A percentile compares a stretch with the other conserved stretches of the same genome.
These are phyloP conservation scores for Diaporthe humulicola DNA, from an alignment of 2,329 filamentous ascomycete species.

Conservation along the genomic window DNA sequence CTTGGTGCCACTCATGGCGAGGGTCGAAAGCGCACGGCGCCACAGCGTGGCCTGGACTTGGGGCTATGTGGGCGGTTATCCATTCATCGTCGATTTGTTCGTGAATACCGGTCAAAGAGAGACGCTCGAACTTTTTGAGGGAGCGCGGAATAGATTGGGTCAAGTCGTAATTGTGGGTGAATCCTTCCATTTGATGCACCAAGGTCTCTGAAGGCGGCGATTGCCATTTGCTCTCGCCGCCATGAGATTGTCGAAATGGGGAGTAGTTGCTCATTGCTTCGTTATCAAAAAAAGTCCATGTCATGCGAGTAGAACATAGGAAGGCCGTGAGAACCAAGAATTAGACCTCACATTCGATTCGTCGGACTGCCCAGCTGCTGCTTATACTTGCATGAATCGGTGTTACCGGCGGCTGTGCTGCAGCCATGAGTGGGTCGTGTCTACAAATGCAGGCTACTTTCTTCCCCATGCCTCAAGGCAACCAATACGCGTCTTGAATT, in stretches of 20 bases:
- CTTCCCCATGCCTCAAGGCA: neutral
- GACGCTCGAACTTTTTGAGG: neutral
- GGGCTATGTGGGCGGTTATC: neutral
- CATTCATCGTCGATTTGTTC: neutral
- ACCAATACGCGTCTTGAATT: neutral
- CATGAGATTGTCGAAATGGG: neutral
- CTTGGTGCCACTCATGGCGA: neutral
- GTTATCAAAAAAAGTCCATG: neutral
- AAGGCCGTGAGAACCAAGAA: neutral
- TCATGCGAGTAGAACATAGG: neutral
- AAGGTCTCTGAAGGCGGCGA: neutral
- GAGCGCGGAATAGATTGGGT: neutral
- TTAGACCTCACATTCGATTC: neutral
- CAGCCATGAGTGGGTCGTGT: neutral
- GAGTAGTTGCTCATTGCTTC: neutral
- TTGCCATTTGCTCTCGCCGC: neutral
- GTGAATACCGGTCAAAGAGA: neutral
- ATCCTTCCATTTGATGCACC: neutral
- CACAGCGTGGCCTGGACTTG: neutral
- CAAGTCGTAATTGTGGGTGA: neutral
- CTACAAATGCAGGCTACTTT: neutral
- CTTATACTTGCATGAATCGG: slow-evolving; percentile 19
- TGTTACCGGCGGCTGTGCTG: slow-evolving; percentile 16
- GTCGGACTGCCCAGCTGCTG: neutral
- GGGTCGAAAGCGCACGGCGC: neutral